These are phyloP conservation scores for Scedosporium boydii DNA, from an alignment of 2,329 filamentous ascomycete species.

Conservation along the genomic window DNA sequence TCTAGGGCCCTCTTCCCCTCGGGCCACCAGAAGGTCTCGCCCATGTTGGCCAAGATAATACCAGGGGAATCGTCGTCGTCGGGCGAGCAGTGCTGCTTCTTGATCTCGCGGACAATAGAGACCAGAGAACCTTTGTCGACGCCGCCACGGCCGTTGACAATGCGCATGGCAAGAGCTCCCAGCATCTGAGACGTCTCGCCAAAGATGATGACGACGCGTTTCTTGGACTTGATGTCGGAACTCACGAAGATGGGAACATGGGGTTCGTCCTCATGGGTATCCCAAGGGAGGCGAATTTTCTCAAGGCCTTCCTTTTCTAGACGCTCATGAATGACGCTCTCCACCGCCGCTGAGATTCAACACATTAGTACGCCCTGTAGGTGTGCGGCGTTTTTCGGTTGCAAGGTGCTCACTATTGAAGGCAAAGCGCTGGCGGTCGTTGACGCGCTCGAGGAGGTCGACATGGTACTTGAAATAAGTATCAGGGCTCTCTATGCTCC, in stretches of 20 bases:
- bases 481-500: conserved; percentile 56
- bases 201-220: conserved; percentile 63
- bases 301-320: conserved; percentile 51
- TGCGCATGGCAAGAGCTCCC: conserved; percentile 63
- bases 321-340: conserved; percentile 50
- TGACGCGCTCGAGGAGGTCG: conserved; percentile 65
- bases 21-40: conserved; percentile 69
- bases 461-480: conserved; percentile 67
- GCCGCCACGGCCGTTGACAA: conserved; percentile 52
- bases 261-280: conserved; percentile 33
- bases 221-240: conserved; percentile 40
- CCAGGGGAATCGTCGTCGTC: conserved; percentile 34
- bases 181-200: conserved; percentile 65
- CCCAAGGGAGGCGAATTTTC: conserved; percentile 52
- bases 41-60: conserved; percentile 68
- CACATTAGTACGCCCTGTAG: not conserved
- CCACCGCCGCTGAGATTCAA: conserved; percentile 45
- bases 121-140: conserved; percentile 63
- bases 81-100: conserved; percentile 22
- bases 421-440: conserved; percentile 62
- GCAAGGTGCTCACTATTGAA: conserved; percentile 55
- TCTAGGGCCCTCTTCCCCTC: conserved; percentile 52
- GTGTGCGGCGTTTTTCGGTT: not conserved
- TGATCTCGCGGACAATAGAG: conserved; percentile 45
- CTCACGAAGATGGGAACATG: conserved; percentile 59